Conservation (phyloP, 768 basidiomycete genomes). For the Panaeolus papilionaceus region DNA sequence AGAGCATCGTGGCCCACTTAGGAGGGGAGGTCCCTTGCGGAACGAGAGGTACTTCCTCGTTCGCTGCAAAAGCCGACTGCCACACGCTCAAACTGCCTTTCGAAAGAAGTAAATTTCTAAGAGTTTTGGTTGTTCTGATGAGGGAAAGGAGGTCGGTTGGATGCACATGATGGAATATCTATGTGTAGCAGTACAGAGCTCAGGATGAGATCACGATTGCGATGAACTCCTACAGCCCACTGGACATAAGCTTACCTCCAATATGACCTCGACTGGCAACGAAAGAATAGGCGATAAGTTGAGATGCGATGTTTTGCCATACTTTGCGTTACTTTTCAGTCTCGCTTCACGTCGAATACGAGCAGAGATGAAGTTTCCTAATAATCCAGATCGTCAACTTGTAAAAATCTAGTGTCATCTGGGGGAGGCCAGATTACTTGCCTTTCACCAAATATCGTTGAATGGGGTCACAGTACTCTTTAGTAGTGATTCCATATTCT, state of each 20-base stretch:
- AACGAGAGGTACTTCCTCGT: conserved; percentile 25
- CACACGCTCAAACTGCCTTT: conserved; percentile 31
- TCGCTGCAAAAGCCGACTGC: conserved; percentile 29
- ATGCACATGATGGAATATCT: conserved; percentile 37
- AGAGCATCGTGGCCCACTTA: conserved; percentile 32
- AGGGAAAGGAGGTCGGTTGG: conserved; percentile 43
- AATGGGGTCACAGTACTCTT: not conserved
- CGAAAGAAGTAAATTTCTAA: conserved; percentile 35
- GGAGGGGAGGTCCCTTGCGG: conserved; percentile 29
- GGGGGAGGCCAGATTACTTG: not conserved
- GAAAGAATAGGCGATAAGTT: not conserved
- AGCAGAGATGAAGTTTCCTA: conserved; percentile 2
- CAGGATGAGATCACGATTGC: not conserved
- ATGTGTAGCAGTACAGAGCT: not conserved
- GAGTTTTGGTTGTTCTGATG: conserved; percentile 32
- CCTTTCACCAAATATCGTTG: conserved; percentile 1
- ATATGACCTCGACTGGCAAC: not conserved
- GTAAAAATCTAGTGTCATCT: not conserved
- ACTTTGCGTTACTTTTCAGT: not conserved
- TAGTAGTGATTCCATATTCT: not conserved
- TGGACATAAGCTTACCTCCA: not conserved
- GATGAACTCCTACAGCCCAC: not conserved
- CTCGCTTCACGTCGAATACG: not conserved
- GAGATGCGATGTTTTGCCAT: not conserved
- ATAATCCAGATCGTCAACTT: not conserved